Evolutionary conservation across 768 basidiomycete species (phyloP), one percentile per base, ranked within the genome.

Genomic region (Leccinum incarnatum): DNA sequence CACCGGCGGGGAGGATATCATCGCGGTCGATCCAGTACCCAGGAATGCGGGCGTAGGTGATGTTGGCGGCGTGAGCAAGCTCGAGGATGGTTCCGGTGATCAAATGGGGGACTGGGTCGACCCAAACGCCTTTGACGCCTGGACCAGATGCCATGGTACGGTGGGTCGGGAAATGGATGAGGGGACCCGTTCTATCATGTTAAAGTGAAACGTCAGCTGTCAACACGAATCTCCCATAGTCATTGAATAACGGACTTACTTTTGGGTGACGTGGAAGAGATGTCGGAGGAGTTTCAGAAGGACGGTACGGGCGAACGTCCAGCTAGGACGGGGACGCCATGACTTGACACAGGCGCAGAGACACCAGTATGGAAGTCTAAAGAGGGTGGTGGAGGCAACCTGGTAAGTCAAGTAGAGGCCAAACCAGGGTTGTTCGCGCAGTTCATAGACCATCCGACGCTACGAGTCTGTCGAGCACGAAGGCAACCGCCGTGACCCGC

Each of bases 21-120:
- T 67, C 57, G 9, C 65, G 65, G 47, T 75, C 69, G n/a, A 67
- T 63, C 77, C 75, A 77, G 59, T 74, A 78, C 10, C 76, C 78
- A 2, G 72, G 72, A 9, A 76, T 68, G 15, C 66, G 65, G 30
- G 60, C 53, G 19, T 70, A 60, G 14, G 65, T 45, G 15, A 79
- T 68, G 10, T 64, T 58, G 8, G 70, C 70, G n/a, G 55, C 58
- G 25, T 59, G 51, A 17, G 76, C 76, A 49, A 70, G 65, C 5
- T 59, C 45, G 14, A 62, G 55, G 34, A 78, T 58, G 6, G 72
- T 61, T 2, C 74, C 74, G 2, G 66, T 64, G 25, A 78, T 64
- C 37, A 75, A 64, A 19, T 76, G 67, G 1, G 75, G 67, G 6
- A 70, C 64, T 10, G 69, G 66, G 0, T 73, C 67, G 8, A 77